These are phyloP conservation scores for Cytospora piceae DNA, from an alignment of 2,329 filamentous ascomycete genomes.

Conservation along the genomic window DNA sequence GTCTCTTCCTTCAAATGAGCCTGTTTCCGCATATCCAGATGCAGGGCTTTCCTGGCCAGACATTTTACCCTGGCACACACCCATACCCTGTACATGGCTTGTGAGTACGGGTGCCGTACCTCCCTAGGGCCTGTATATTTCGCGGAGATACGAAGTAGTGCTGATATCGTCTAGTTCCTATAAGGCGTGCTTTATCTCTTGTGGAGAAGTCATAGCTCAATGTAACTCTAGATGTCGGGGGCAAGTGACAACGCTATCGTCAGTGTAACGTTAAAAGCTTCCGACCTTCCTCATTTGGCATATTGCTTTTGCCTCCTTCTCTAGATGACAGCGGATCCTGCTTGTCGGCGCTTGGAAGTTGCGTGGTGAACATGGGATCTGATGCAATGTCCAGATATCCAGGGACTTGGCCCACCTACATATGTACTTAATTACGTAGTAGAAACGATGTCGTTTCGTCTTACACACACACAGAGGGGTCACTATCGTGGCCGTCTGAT, in stretches of 20 bases:
- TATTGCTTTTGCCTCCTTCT: not conserved
- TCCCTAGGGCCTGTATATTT: too few relatives aligned
- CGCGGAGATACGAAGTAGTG: too few relatives aligned
- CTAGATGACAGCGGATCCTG: not conserved
- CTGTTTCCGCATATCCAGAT: too few relatives aligned
- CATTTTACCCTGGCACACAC: too few relatives aligned
- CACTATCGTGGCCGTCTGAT: not conserved
- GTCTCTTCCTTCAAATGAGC: too few relatives aligned
- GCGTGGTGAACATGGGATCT: not conserved
- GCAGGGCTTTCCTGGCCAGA: too few relatives aligned
- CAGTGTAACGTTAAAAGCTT: constrained; percentile 19
- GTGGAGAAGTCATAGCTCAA: not conserved
- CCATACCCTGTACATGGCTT: too few relatives aligned
- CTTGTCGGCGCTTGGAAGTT: not conserved
- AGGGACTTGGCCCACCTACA: not conserved
- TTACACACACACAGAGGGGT: not conserved
- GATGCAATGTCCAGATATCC: not conserved
- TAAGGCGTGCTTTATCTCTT: not conserved
- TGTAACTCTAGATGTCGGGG: not conserved
- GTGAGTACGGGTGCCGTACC: too few relatives aligned
- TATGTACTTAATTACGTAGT: not conserved
- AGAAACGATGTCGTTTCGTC: too few relatives aligned
- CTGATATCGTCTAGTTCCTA: too few relatives aligned
- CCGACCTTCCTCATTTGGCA: constrained; percentile 20
- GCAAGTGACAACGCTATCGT: constrained; percentile 22